Percentiles rank a stretch among this genome's conserved stretches.
These are phyloP conservation scores for Chaetomiaceae sp. DNA, from an alignment of 2,329 filamentous ascomycete genomes.

Conservation along the genomic window DNA sequence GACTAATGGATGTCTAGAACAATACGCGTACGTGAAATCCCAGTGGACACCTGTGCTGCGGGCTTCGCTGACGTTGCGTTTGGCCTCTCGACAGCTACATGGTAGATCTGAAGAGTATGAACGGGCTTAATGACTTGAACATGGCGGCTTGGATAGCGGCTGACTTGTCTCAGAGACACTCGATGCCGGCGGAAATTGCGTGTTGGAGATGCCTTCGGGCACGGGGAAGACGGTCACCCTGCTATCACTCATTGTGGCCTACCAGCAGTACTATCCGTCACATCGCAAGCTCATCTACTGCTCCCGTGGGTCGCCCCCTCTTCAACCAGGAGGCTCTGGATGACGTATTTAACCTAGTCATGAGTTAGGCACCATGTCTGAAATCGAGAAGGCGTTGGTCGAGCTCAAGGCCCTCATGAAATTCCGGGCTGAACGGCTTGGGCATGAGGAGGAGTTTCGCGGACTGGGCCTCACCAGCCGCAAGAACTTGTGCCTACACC, in stretches of 20 bases:
- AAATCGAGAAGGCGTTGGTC: constrained; percentile 94
- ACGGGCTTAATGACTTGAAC: not conserved
- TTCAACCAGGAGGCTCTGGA: not conserved
- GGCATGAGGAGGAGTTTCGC: constrained; percentile 84
- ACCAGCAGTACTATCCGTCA: constrained; percentile 89
- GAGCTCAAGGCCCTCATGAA: constrained; percentile 93
- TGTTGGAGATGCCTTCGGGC: constrained; percentile 97
- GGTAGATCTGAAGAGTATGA: constrained; percentile 50
- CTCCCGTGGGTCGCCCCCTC: constrained; percentile 55
- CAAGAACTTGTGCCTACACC: constrained; percentile 95
- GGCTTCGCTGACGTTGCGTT: constrained; percentile 9
- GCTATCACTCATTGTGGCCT: constrained; percentile 90
- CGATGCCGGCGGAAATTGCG: constrained; percentile 90
- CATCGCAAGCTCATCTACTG: constrained; percentile 97
- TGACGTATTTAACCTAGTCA: constrained; percentile 1
- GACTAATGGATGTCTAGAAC: constrained; percentile 21
- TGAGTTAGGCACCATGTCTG: constrained; percentile 90
- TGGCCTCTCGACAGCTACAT: constrained; percentile 39
- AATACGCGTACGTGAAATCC: constrained; percentile 26
- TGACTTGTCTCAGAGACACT: constrained; percentile 55
- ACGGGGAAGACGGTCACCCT: constrained; percentile 97
- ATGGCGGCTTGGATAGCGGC: not conserved
- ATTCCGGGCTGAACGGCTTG: constrained; percentile 84
- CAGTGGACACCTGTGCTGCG: not conserved
- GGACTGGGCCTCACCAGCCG: constrained; percentile 89